These are phyloP conservation scores for Thermomucor indicae-seudaticae DNA, from an alignment of 371 early-diverging fungal genomes.

Conservation along the genomic window DNA sequence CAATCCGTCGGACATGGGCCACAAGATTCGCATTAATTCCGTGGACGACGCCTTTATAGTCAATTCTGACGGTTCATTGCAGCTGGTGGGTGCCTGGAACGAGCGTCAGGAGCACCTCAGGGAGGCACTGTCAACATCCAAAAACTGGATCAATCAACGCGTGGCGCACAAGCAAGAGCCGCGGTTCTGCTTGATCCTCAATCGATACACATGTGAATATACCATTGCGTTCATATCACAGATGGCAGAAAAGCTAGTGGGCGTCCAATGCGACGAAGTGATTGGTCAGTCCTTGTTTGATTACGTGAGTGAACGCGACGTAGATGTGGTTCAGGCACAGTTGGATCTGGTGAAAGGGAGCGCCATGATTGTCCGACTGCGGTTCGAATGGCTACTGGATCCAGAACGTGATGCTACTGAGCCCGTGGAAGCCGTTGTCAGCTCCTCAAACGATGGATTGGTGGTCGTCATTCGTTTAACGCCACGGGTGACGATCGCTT, in stretches of 20 bases:
- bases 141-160: slow-evolving; percentile 21
- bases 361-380: slow-evolving; percentile 26
- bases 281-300: slow-evolving; percentile 23
- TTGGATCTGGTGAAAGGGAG: slow-evolving; percentile 22
- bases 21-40: slow-evolving; percentile 22
- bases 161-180: slow-evolving; percentile 11
- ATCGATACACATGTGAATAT: slow-evolving; percentile 27
- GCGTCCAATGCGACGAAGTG: slow-evolving; percentile 8
- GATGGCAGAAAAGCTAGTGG: slow-evolving; percentile 19
- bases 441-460: slow-evolving; percentile 45
- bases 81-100: slow-evolving; percentile 29
- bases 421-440: slow-evolving; percentile 28
- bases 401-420: slow-evolving; percentile 5
- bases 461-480: slow-evolving; percentile 29
- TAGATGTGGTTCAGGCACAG: slow-evolving; percentile 13
- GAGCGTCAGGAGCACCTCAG: slow-evolving; percentile 18
- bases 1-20: slow-evolving; percentile 9
- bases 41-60: slow-evolving; percentile 23
- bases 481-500: slow-evolving; percentile 4
- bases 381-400: slow-evolving; percentile 37
- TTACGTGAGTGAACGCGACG: slow-evolving; percentile 23
- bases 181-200: slow-evolving; percentile 33
- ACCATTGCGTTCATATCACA: slow-evolving; percentile 24
- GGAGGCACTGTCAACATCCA: slow-evolving; percentile 1
- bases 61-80: slow-evolving; percentile 15